Percentiles rank a stretch among this genome's conserved stretches.
phyloP scores from a whole-genome alignment of 805 yeast species.

The Myxozyma melibiosi region DNA sequence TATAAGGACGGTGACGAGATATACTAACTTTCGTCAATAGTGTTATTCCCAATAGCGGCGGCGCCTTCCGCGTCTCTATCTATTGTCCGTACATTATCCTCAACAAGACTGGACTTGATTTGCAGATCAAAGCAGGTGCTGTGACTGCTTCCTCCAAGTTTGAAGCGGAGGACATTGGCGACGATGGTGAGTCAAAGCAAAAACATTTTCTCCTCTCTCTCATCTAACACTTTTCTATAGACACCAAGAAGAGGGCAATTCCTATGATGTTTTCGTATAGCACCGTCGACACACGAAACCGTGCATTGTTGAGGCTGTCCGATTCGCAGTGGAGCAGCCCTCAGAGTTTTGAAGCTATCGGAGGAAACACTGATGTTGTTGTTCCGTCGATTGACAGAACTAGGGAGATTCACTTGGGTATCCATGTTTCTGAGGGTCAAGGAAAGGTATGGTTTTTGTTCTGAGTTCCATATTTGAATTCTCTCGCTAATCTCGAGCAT shows the following conservation, averaged over 20 bases:
- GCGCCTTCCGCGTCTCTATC: slow-evolving; percentile 67
- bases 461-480: too few species aligned
- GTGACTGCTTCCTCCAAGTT: slow-evolving; percentile 53
- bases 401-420: slow-evolving; percentile 71
- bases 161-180: slow-evolving; percentile 13
- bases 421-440: slow-evolving; percentile 75
- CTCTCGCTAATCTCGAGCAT: neutral
- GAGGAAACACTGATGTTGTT: slow-evolving; percentile 66
- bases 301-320: slow-evolving; percentile 66
- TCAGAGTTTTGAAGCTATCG: slow-evolving; percentile 85
- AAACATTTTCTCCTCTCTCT: neutral
- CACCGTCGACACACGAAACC: slow-evolving; percentile 58
- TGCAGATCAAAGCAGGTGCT: slow-evolving; percentile 57
- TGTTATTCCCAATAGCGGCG: slow-evolving; percentile 49
- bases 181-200: slow-evolving; percentile 3
- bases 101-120: slow-evolving; percentile 72
- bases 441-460: too few species aligned
- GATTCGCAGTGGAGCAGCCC: slow-evolving; percentile 74
- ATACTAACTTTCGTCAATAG: neutral
- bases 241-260: slow-evolving; percentile 40
- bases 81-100: slow-evolving; percentile 83
- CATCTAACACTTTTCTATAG: slow-evolving; percentile 18
- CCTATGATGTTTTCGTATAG: slow-evolving; percentile 90
- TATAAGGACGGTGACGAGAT: too few species aligned
- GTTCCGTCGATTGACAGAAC: slow-evolving; percentile 43